Evolutionary conservation across 208 protist genomes (phyloP).

Genomic region (Porcisia deanei): DNA sequence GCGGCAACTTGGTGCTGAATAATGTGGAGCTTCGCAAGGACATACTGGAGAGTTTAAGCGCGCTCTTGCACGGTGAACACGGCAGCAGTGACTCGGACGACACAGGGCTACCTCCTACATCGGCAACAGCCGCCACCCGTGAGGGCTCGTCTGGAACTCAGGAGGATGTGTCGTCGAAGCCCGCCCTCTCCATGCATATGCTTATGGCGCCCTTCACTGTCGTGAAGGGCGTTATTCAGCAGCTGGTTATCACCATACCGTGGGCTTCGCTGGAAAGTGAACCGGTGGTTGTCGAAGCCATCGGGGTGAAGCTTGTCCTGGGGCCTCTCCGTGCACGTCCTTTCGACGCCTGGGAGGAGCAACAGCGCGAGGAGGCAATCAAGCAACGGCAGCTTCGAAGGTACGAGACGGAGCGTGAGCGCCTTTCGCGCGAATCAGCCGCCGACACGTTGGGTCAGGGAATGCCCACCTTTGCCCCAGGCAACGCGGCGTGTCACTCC

Average conservation of each 20-base stretch:
- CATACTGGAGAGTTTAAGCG: constrained; percentile 58
- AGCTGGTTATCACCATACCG: constrained; percentile 69
- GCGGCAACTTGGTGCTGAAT: constrained; percentile 66
- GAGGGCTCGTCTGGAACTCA: background rate
- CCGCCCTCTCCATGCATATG: constrained; percentile 35
- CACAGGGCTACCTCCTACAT: too few relatives aligned
- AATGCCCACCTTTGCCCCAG: background rate
- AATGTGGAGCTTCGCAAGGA: constrained; percentile 70
- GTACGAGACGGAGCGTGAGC: constrained; percentile 52
- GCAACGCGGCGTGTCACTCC: background rate
- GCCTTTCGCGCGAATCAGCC: constrained; percentile 6
- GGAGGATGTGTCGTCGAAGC: background rate
- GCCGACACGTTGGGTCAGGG: background rate
- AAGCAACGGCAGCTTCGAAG: constrained; percentile 57
- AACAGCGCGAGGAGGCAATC: constrained; percentile 45
- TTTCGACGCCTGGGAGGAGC: constrained; percentile 59
- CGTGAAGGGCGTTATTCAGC: constrained; percentile 60
- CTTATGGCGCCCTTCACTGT: constrained; percentile 77
- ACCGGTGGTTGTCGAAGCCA: constrained; percentile 60
- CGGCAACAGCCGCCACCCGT: background rate
- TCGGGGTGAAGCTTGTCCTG: constrained; percentile 75
- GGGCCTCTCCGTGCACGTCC: constrained; percentile 56
- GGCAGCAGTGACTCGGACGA: background rate
- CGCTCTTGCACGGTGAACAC: constrained; percentile 24
- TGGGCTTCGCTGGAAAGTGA: constrained; percentile 76